These are phyloP conservation scores for Apiotrichum gracile DNA, from an alignment of 1,284 basidiomycete genomes.

Conservation along the genomic window DNA sequence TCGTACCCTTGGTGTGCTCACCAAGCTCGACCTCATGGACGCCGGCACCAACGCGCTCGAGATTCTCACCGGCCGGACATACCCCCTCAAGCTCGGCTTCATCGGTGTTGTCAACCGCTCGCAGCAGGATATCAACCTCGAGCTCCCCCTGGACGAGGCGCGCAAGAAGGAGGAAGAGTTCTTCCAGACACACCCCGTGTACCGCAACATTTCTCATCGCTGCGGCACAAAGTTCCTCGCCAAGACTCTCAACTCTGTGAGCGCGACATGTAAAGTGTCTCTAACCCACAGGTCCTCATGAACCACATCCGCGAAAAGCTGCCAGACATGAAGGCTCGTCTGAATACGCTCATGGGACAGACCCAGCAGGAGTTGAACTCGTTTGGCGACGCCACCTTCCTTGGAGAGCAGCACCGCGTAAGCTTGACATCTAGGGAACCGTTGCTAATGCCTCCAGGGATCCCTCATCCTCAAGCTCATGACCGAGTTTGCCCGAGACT, in stretches of 20 bases:
- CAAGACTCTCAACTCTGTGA: slow-evolving; percentile 85
- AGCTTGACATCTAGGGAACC: slow-evolving; percentile 16
- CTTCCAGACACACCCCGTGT: slow-evolving; percentile 83
- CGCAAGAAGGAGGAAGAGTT: slow-evolving; percentile 83
- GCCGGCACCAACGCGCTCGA: slow-evolving; percentile 96
- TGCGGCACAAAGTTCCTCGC: slow-evolving; percentile 95
- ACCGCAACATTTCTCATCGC: slow-evolving; percentile 93
- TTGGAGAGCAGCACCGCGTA: slow-evolving; percentile 82
- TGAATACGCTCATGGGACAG: slow-evolving; percentile 98
- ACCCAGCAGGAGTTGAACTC: slow-evolving; percentile 96
- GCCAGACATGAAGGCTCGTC: slow-evolving; percentile 97
- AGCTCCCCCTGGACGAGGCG: slow-evolving; percentile 81
- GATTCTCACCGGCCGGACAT: slow-evolving; percentile 90
- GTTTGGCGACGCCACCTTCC: slow-evolving; percentile 88
- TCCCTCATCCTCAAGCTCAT: slow-evolving; percentile 86
- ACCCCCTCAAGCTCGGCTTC: slow-evolving; percentile 95
- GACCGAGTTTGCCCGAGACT: slow-evolving; percentile 98
- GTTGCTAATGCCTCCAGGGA: slow-evolving; percentile 57
- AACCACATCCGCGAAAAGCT: slow-evolving; percentile 98
- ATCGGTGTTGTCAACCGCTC: slow-evolving; percentile 96
- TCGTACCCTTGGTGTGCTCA: slow-evolving; percentile 90
- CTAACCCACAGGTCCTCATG: slow-evolving; percentile 67
- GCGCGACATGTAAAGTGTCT: slow-evolving; percentile 19
- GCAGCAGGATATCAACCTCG: slow-evolving; percentile 92
- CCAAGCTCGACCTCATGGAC: slow-evolving; percentile 98